Percentiles rank a stretch among this genome's conserved stretches.
Conservation (phyloP, 768 basidiomycete species). For the Amanita jacksonii region DNA sequence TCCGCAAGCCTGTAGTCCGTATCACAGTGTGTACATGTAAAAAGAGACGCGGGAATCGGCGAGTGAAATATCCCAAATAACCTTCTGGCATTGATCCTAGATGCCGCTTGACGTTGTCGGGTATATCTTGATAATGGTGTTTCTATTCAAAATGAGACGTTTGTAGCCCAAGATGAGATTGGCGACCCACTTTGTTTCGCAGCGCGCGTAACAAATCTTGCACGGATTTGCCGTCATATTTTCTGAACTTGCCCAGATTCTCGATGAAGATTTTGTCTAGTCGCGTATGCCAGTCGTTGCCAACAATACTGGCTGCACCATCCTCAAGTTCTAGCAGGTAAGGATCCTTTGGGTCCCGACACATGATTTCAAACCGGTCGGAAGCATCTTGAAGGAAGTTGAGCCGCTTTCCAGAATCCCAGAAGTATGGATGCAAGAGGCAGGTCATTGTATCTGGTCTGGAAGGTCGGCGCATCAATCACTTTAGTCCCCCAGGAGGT, state of each 20-base stretch:
- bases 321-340: slow-evolving; percentile 69
- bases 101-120: slow-evolving; percentile 81
- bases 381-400: slow-evolving; percentile 97
- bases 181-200: slow-evolving; percentile 81
- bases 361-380: slow-evolving; percentile 97
- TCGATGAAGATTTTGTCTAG: slow-evolving; percentile 89
- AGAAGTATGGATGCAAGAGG: slow-evolving; percentile 93
- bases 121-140: slow-evolving; percentile 97
- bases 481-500: not conserved
- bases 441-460: slow-evolving; percentile 88
- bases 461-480: slow-evolving; percentile 3
- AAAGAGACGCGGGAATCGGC: slow-evolving; percentile 85
- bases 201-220: slow-evolving; percentile 89
- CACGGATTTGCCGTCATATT: slow-evolving; percentile 87
- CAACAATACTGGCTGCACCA: slow-evolving; percentile 62
- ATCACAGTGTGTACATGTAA: slow-evolving; percentile 88
- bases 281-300: slow-evolving; percentile 81
- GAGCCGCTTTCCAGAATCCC: slow-evolving; percentile 79
- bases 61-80: slow-evolving; percentile 87
- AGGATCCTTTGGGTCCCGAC: slow-evolving; percentile 78
- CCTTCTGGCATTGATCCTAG: slow-evolving; percentile 90
- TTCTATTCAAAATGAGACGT: slow-evolving; percentile 42
- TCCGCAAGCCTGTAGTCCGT: slow-evolving; percentile 54
- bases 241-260: slow-evolving; percentile 93
- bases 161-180: not conserved